Percentiles rank a stretch among this genome's conserved stretches.
Conservation (phyloP, 352 stramenopile species). For the Blastocystis sp. region DNA sequence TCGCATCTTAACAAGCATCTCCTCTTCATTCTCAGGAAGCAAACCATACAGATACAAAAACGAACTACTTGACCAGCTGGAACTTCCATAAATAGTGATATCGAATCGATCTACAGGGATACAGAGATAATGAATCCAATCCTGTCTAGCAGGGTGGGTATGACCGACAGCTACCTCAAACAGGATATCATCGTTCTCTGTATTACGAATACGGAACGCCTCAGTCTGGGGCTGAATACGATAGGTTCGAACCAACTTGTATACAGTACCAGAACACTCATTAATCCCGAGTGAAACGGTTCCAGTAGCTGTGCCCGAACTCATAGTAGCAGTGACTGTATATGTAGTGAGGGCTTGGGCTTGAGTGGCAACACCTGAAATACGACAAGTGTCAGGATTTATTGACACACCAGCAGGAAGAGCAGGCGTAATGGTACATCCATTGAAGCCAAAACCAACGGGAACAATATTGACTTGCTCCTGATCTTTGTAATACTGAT, state of each 20-base stretch:
- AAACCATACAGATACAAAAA: neutral
- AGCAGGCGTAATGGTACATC: neutral
- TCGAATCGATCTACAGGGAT: neutral
- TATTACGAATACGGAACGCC: neutral
- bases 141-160: neutral
- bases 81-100: neutral
- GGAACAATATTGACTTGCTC: neutral
- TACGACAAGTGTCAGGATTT: neutral
- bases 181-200: neutral
- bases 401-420: neutral
- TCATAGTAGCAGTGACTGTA: conserved; percentile 7
- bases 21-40: neutral
- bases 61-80: neutral
- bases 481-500: neutral
- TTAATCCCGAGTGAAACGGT: neutral
- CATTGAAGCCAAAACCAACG: neutral
- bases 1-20: neutral
- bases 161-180: neutral
- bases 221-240: neutral
- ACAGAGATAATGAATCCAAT: neutral
- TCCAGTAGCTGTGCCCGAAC: neutral
- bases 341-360: neutral
- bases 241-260: neutral
- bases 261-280: neutral
- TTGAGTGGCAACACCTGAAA: neutral